A percentile compares a stretch with the other conserved stretches of the same genome.
Conservation (phyloP, 129 eudicot genomes). For the Lactuca sativa region DNA sequence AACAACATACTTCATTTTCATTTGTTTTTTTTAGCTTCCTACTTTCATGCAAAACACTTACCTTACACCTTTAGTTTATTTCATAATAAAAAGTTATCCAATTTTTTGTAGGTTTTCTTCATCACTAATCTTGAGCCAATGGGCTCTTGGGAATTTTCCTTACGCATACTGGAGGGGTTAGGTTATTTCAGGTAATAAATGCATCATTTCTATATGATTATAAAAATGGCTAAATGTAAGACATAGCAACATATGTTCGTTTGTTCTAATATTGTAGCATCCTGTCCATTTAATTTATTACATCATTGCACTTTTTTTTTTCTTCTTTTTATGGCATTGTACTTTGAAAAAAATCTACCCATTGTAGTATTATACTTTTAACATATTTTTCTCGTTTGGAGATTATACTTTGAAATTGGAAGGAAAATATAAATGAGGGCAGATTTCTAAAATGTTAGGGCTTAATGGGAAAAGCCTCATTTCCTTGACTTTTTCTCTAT, state of each 20-base stretch:
- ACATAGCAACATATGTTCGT: too few species aligned
- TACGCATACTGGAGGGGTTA: conserved; percentile 61
- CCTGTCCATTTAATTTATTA: too few species aligned
- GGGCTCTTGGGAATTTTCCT: conserved; percentile 67
- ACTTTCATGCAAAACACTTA: conserved; percentile 13
- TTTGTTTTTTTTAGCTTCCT: too few species aligned
- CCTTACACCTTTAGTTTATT: neutral
- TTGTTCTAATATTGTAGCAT: too few species aligned
- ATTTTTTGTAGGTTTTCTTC: conserved; percentile 63
- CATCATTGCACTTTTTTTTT: neutral
- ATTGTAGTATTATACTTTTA: neutral
- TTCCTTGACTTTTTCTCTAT: too few species aligned
- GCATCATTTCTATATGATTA: neutral
- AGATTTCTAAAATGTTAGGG: too few species aligned
- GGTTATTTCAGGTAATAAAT: conserved; percentile 70
- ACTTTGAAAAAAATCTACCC: neutral
- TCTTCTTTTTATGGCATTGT: neutral
- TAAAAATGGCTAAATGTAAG: neutral
- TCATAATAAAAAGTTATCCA: neutral
- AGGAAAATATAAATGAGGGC: too few species aligned
- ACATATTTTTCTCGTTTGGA: too few species aligned
- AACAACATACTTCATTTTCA: neutral
- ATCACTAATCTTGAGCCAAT: conserved; percentile 76
- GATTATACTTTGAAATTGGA: neutral
- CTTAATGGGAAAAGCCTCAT: too few species aligned